phyloP scores from a whole-genome alignment of 192 early-diverging fungal genomes.

The Mortierella alpina region DNA sequence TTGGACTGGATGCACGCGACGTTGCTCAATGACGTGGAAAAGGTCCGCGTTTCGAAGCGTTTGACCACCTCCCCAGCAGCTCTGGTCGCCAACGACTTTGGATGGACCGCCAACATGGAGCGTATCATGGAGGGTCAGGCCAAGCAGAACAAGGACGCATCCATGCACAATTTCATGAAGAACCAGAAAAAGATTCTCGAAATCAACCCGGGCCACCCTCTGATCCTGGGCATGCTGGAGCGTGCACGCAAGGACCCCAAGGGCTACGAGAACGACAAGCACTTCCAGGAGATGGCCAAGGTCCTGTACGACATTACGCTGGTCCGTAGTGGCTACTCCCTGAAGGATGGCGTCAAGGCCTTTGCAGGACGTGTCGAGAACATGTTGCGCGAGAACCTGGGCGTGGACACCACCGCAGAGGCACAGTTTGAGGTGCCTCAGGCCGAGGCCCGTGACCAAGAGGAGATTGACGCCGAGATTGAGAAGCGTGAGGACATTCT shows the following conservation, averaged over 20 bases:
- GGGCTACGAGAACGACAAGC: constrained; percentile 53
- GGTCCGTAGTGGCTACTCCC: constrained; percentile 69
- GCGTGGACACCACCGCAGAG: constrained; percentile 57
- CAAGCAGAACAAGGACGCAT: constrained; percentile 58
- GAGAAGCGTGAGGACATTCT: constrained; percentile 44
- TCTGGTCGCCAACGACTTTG: constrained; percentile 69
- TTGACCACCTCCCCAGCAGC: constrained; percentile 84
- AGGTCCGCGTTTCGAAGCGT: constrained; percentile 77
- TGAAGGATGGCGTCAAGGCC: constrained; percentile 63
- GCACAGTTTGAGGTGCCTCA: constrained; percentile 47
- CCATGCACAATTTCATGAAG: constrained; percentile 60
- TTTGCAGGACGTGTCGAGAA: constrained; percentile 67
- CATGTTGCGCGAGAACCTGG: constrained; percentile 63
- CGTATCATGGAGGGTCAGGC: constrained; percentile 68
- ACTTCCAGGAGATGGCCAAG: constrained; percentile 59
- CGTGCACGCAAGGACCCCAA: constrained; percentile 56
- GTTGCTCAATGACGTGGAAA: constrained; percentile 64
- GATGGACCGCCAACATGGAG: constrained; percentile 76
- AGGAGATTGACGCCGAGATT: constrained; percentile 44
- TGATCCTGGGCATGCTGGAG: constrained; percentile 66
- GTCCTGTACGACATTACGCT: constrained; percentile 74
- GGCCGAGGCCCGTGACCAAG: constrained; percentile 46
- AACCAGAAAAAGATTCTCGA: constrained; percentile 76
- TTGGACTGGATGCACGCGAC: constrained; percentile 65
- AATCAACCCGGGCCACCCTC: constrained; percentile 75